A percentile compares a stretch with the other conserved stretches of the same genome.
Evolutionary conservation across 331 rosid genomes (phyloP).

Genomic region (Dryas integrifolia): DNA sequence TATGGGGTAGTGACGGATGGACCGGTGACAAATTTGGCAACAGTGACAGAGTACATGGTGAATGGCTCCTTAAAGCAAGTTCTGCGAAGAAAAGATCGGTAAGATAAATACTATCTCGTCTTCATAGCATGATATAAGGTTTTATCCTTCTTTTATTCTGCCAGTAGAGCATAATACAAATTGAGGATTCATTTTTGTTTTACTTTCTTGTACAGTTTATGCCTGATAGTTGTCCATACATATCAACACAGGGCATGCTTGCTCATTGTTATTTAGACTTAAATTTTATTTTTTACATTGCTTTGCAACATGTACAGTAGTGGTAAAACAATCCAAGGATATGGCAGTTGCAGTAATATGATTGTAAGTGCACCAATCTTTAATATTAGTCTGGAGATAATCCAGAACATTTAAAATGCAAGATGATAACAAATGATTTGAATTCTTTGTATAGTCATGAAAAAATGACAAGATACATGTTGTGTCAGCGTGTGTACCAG

Average conservation of each 20-base stretch:
- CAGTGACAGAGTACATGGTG: constrained; percentile 40
- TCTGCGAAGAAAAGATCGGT: constrained; percentile 33
- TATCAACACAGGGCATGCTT: not conserved
- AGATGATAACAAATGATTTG: not conserved
- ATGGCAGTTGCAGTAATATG: not conserved
- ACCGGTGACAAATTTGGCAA: constrained; percentile 33
- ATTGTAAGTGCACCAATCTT: not conserved
- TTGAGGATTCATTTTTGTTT: not conserved
- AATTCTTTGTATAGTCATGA: not conserved
- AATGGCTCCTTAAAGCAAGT: constrained; percentile 39
- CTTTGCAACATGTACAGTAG: not conserved
- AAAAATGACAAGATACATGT: not conserved
- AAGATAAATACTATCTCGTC: not conserved
- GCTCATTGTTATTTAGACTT: not conserved
- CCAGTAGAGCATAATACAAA: not conserved
- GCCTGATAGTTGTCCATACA: too few relatives aligned
- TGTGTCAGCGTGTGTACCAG: not conserved
- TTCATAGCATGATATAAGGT: not conserved
- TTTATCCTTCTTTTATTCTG: not conserved
- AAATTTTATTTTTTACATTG: not conserved
- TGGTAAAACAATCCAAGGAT: not conserved
- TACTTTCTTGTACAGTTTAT: not conserved
- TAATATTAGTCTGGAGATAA: not conserved
- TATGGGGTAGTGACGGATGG: constrained; percentile 37
- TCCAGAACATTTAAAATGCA: not conserved